phyloP scores from a whole-genome alignment of 805 yeast genomes.

The Ogataea degrootiae region DNA sequence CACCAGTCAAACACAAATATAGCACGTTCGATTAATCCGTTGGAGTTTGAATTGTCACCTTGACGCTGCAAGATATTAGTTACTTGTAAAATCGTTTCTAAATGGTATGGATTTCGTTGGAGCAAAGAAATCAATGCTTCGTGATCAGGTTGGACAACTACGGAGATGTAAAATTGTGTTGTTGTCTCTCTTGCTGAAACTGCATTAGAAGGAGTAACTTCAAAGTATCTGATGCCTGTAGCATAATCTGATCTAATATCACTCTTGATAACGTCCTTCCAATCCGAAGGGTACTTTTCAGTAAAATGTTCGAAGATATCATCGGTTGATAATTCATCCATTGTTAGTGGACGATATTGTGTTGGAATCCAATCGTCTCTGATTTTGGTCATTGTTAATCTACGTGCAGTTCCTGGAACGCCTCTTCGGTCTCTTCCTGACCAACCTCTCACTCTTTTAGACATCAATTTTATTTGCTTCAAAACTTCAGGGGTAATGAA shows the following conservation, averaged over 20 bases:
- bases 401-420: conserved; percentile 71
- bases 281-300: conserved; percentile 33
- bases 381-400: conserved; percentile 63
- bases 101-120: conserved; percentile 65
- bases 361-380: conserved; percentile 82
- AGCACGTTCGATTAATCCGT: conserved; percentile 71
- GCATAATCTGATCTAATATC: conserved; percentile 35
- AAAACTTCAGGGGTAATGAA: conserved; percentile 65
- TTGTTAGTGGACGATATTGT: conserved; percentile 49
- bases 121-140: conserved; percentile 60
- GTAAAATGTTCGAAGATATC: conserved; percentile 40
- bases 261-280: conserved; percentile 45
- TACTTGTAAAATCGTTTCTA: conserved; percentile 73
- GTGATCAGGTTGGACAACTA: conserved; percentile 72
- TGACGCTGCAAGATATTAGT: conserved; percentile 70
- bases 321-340: conserved; percentile 47
- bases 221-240: conserved; percentile 52
- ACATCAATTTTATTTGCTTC: conserved; percentile 54
- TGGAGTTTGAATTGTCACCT: conserved; percentile 69
- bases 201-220: conserved; percentile 32
- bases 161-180: conserved; percentile 50
- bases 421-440: conserved; percentile 71
- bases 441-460: conserved; percentile 71
- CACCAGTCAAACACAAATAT: conserved; percentile 76
- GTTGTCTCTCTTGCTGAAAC: conserved; percentile 30